Base-by-base conservation (phyloP, 352 stramenopile species). In the Phytophthora aleatoria region DNA sequence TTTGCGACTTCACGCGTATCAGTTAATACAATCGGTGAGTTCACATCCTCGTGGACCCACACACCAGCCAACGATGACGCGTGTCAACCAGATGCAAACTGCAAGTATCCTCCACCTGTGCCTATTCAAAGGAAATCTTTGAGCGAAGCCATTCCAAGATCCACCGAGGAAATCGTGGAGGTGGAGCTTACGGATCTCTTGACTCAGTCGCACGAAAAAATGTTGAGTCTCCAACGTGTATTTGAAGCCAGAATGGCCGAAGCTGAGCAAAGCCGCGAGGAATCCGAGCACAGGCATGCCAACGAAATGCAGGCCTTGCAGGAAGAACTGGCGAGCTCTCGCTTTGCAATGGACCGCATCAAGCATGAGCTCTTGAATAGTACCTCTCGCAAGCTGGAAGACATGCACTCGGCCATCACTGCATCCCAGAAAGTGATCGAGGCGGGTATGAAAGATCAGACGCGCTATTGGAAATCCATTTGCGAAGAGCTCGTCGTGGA, bases 401-500 rank as follows among this genome's bases (percentile, higher is more conserved):
- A 49, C 9, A 66, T 73, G 65, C 58, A 41, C 35, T 76, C 27
- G 5, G 26, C 38, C 27, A 79, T 57, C 57, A 69, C n/a, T 45
- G 30, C 60, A 3, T 69, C 65, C 0, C 65, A 76, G 38, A 71
- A 60, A 41, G 27, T 52, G 6, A 67, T 77, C n/a, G 74, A 85
- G 48, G 67, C 50, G 2, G 44, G 60, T 9, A 62, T 81, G 64
- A 76, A 77, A 49, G 66, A 79, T 20, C 74, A 83, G 27, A 43
- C 61, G 10, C 57, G 45, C 5, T 74, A 83, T 41, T 85, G 77
- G 77, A 80, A 76, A 50, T 60, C 60, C 31, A 74, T 85, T 36
- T 83, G 72, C 61, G 61, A 69, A 54, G 77, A 85, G 8, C 64
- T 83, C 3, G 55, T 85, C 10, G 39, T 61, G 8, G 77, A 83